phyloP scores from a whole-genome alignment of 208 protist species.

The Crithidia thermophila region DNA sequence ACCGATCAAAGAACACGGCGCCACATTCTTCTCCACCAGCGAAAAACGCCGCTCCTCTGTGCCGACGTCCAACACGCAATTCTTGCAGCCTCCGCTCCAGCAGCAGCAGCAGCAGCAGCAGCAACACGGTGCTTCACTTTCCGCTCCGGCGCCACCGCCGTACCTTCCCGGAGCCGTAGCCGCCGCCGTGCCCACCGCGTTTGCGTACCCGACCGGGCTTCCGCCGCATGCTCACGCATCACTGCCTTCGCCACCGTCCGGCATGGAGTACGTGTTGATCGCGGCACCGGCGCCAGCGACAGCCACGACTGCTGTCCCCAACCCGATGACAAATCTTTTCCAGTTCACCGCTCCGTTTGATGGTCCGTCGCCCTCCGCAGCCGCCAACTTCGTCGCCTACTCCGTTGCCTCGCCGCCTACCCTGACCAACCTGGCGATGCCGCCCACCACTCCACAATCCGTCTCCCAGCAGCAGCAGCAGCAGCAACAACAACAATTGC shows the following conservation, averaged over 20 bases:
- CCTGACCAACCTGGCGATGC: neutral
- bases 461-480: neutral
- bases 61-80: too few relatives aligned
- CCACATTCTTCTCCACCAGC: neutral
- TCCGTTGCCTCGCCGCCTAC: neutral
- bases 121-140: neutral
- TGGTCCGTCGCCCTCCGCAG: neutral
- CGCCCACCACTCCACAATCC: neutral
- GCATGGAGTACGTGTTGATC: too few relatives aligned
- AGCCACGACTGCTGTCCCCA: too few relatives aligned
- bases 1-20: too few relatives aligned
- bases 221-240: neutral
- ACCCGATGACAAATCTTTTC: too few relatives aligned
- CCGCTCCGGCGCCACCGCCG: neutral
- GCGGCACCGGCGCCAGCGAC: too few relatives aligned
- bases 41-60: too few relatives aligned
- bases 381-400: slow-evolving; percentile 5
- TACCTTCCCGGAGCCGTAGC: neutral
- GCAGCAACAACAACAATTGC: neutral
- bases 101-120: neutral
- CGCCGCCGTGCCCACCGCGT: neutral
- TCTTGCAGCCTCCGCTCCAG: too few relatives aligned
- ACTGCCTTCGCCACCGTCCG: neutral
- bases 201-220: neutral
- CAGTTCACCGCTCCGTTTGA: too few relatives aligned